Evolutionary conservation across 768 basidiomycete genomes (phyloP).

Genomic region (Hygrocybe coccinea): DNA sequence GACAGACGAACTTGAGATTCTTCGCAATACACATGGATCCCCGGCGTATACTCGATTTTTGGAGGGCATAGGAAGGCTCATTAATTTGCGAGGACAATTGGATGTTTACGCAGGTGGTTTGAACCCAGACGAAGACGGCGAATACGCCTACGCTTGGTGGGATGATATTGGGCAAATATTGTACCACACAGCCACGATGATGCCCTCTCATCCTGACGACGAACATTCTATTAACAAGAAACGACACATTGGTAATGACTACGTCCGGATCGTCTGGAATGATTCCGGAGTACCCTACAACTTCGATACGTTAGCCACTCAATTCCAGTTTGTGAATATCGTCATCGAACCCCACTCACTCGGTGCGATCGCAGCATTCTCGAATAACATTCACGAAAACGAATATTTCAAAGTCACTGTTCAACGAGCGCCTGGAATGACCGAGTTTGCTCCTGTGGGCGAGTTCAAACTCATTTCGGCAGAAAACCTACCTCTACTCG

Average conservation of each 20-base stretch:
- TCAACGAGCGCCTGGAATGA: slow-evolving; percentile 85
- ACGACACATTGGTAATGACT: slow-evolving; percentile 94
- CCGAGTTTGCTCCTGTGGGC: slow-evolving; percentile 89
- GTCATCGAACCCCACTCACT: slow-evolving; percentile 91
- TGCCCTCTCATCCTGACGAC: slow-evolving; percentile 76
- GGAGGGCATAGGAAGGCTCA: slow-evolving; percentile 81
- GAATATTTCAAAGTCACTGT: slow-evolving; percentile 95
- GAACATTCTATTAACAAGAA: slow-evolving; percentile 81
- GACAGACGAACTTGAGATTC: slow-evolving; percentile 75
- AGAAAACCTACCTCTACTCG: slow-evolving; percentile 76
- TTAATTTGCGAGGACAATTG: slow-evolving; percentile 81
- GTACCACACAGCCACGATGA: slow-evolving; percentile 95
- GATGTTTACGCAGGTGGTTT: slow-evolving; percentile 93
- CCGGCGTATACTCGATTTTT: slow-evolving; percentile 93
- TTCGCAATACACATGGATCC: slow-evolving; percentile 87
- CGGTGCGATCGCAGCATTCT: slow-evolving; percentile 80
- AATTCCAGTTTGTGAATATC: slow-evolving; percentile 97
- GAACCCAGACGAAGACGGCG: slow-evolving; percentile 87
- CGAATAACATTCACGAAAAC: slow-evolving; percentile 78
- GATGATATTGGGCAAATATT: slow-evolving; percentile 94
- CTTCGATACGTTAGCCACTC: slow-evolving; percentile 87
- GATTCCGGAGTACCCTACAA: slow-evolving; percentile 86
- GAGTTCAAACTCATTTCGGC: slow-evolving; percentile 93
- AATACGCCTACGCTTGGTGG: slow-evolving; percentile 99
- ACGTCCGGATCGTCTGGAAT: slow-evolving; percentile 95